phyloP scores from a whole-genome alignment of 768 basidiomycete species.

The Strobilomyces confusus region DNA sequence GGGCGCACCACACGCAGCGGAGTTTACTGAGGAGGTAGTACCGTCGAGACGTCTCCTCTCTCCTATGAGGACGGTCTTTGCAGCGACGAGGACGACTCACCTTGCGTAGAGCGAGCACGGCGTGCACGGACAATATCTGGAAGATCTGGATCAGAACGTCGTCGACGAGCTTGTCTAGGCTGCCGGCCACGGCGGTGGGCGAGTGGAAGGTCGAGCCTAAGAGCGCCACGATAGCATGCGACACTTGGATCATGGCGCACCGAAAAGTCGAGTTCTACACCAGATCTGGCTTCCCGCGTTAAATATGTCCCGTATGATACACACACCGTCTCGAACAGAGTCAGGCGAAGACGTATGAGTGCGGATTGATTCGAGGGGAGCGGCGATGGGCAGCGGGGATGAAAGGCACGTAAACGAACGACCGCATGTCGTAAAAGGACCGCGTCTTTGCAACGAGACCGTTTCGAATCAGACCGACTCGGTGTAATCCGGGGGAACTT shows the following conservation, averaged over 20 bases:
- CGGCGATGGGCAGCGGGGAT: not conserved
- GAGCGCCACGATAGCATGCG: conserved; percentile 3
- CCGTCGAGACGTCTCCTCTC: conserved; percentile 24
- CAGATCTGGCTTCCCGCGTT: not conserved
- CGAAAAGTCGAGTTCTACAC: not conserved
- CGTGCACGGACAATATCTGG: conserved; percentile 9
- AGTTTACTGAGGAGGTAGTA: conserved; percentile 25
- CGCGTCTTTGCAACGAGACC: not conserved
- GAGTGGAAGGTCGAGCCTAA: not conserved
- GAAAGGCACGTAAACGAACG: not conserved
- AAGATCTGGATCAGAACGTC: conserved; percentile 24
- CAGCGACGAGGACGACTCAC: conserved; percentile 9
- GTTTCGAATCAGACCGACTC: conserved; percentile 5
- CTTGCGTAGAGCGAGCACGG: conserved; percentile 20
- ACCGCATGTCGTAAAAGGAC: not conserved
- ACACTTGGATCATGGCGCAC: not conserved
- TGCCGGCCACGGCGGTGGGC: conserved; percentile 1
- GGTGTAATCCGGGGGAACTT: not conserved
- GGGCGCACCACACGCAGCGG: conserved; percentile 22
- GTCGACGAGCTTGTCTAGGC: conserved; percentile 26
- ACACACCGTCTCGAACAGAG: not conserved
- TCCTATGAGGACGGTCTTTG: not conserved
- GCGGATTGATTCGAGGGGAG: not conserved
- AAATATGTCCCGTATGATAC: not conserved
- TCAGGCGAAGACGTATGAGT: not conserved